Percentiles rank a stretch among this genome's conserved stretches.
Evolutionary conservation across 1,284 basidiomycete species (phyloP).

Genomic region (Wolfiporia cocos): DNA sequence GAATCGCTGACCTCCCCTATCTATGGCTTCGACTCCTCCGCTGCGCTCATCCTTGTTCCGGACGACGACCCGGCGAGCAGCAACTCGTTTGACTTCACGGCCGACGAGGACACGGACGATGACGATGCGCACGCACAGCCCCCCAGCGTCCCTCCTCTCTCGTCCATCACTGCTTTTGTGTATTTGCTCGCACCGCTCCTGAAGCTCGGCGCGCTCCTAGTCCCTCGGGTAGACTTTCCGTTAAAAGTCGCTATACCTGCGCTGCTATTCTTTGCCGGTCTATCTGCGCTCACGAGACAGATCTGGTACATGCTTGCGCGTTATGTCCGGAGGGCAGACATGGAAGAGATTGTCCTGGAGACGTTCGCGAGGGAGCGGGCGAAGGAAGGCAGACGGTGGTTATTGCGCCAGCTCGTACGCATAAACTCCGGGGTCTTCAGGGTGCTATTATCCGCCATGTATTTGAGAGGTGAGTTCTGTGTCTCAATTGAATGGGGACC

Average conservation of each 20-base stretch:
- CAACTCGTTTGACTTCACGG: conserved; percentile 40
- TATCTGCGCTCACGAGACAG: conserved; percentile 58
- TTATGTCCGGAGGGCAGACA: conserved; percentile 55
- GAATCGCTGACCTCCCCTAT: conserved; percentile 22
- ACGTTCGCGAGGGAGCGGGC: conserved; percentile 51
- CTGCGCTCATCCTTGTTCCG: conserved; percentile 57
- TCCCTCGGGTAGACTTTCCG: conserved; percentile 41
- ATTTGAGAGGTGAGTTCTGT: conserved; percentile 52
- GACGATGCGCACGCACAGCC: conserved; percentile 39
- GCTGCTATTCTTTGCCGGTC: conserved; percentile 45
- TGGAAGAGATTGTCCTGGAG: conserved; percentile 59
- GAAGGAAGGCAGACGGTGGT: conserved; percentile 31
- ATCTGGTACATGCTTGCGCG: conserved; percentile 70
- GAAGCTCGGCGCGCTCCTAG: conserved; percentile 60
- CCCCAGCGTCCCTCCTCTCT: conserved; percentile 44
- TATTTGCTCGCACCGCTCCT: conserved; percentile 65
- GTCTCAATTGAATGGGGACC: no score
- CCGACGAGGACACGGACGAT: conserved; percentile 48
- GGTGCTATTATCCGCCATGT: conserved; percentile 49
- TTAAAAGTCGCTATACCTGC: conserved; percentile 45
- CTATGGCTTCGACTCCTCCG: conserved; percentile 28
- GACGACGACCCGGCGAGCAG: conserved; percentile 36
- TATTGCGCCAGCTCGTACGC: conserved; percentile 33
- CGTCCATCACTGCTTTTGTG: conserved; percentile 53
- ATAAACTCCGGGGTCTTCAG: conserved; percentile 37